Evolutionary conservation across 2,329 filamentous ascomycete genomes (phyloP).

Genomic region (Diplocarpon rosae): DNA sequence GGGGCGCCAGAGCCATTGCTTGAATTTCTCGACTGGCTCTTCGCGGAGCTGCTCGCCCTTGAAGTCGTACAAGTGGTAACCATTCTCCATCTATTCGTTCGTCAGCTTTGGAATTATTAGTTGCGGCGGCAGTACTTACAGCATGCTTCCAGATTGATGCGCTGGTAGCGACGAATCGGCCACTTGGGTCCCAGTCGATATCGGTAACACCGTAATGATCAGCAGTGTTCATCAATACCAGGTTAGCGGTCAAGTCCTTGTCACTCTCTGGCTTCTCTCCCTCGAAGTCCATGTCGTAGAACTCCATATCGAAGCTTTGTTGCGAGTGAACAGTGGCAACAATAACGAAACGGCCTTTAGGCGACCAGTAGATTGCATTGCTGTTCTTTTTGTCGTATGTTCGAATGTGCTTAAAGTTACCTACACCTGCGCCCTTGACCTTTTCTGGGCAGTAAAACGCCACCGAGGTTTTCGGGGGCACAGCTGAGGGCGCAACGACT

Average conservation of each 20-base stretch:
- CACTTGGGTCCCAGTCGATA: slow-evolving; percentile 95
- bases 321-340: slow-evolving; percentile 87
- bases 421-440: slow-evolving; percentile 65
- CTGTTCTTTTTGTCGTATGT: slow-evolving; percentile 98
- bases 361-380: slow-evolving; percentile 99
- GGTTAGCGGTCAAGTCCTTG: slow-evolving; percentile 88
- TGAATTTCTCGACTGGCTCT: slow-evolving; percentile 91
- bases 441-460: slow-evolving; percentile 97
- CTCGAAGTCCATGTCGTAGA: slow-evolving; percentile 96
- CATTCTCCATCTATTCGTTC: slow-evolving; percentile 79
- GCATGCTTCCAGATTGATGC: slow-evolving; percentile 93
- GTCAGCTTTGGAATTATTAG: slow-evolving; percentile 17
- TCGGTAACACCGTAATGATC: slow-evolving; percentile 98
- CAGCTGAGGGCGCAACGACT: slow-evolving; percentile 63
- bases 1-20: slow-evolving; percentile 92
- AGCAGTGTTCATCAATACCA: slow-evolving; percentile 85
- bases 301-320: slow-evolving; percentile 91
- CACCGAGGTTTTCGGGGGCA: slow-evolving; percentile 86
- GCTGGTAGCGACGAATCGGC: slow-evolving; percentile 86
- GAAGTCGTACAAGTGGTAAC: slow-evolving; percentile 97
- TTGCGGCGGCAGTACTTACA: slow-evolving; percentile 44
- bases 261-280: slow-evolving; percentile 89
- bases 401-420: slow-evolving; percentile 93
- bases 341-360: slow-evolving; percentile 87
- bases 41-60: slow-evolving; percentile 80